These are phyloP conservation scores for Prunella vulgaris DNA, from an alignment of 257 asterid species.

Conservation along the genomic window DNA sequence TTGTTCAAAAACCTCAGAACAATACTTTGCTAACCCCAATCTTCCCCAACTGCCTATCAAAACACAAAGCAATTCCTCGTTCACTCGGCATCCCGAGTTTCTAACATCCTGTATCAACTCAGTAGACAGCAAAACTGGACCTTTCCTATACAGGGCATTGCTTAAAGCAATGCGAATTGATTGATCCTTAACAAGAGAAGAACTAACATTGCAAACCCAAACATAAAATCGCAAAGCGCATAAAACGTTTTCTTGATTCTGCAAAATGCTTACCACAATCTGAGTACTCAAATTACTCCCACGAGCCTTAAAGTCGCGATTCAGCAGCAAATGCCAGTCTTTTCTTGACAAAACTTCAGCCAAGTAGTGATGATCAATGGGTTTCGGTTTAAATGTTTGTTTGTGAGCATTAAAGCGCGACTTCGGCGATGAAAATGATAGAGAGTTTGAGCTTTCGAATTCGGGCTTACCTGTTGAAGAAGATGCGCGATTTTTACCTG, in stretches of 20 bases:
- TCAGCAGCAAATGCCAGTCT: conserved; percentile 77
- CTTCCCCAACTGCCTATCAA: conserved; percentile 91
- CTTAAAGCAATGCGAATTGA: conserved; percentile 50
- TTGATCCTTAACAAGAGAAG: conserved; percentile 51
- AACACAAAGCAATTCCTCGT: conserved; percentile 63
- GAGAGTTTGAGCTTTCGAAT: conserved; percentile 23
- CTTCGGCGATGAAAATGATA: conserved; percentile 33
- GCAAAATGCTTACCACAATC: conserved; percentile 55
- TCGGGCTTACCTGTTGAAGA: conserved; percentile 43
- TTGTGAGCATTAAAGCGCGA: conserved; percentile 18
- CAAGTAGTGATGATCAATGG: conserved; percentile 51
- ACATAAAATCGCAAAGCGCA: conserved; percentile 60
- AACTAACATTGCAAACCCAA: conserved; percentile 49
- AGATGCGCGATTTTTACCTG: conserved; percentile 17
- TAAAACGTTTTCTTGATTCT: conserved; percentile 68
- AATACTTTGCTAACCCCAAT: conserved; percentile 78
- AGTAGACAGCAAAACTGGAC: conserved; percentile 75
- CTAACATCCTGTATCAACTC: conserved; percentile 60
- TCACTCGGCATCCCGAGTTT: conserved; percentile 49
- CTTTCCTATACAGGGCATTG: conserved; percentile 57
- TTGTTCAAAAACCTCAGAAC: conserved; percentile 78
- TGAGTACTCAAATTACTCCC: conserved; percentile 40
- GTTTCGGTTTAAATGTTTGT: conserved; percentile 20
- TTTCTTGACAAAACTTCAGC: conserved; percentile 56
- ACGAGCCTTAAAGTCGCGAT: conserved; percentile 54